These are phyloP conservation scores for Hypoxylon fragiforme DNA, from an alignment of 495 filamentous ascomycete species.

Conservation along the genomic window DNA sequence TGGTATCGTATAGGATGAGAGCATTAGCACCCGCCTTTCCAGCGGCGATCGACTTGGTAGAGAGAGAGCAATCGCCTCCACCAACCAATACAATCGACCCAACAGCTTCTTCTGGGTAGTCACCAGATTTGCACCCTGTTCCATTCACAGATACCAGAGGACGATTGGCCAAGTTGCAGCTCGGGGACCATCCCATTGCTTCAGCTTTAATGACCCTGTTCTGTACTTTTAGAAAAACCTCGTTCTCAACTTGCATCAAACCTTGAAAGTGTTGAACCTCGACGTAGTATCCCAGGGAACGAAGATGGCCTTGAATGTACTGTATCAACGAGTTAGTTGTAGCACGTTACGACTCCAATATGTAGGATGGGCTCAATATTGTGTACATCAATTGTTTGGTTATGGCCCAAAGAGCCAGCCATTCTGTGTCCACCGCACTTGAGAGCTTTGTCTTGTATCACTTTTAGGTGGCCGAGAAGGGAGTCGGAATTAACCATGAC, in stretches of 20 bases:
- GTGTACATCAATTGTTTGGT: conserved; percentile 17
- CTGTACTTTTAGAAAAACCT: conserved; percentile 5
- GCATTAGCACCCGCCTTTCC: conserved; percentile 54
- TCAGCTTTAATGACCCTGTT: neutral
- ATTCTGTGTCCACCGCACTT: conserved; percentile 4
- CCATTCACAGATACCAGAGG: conserved; percentile 9
- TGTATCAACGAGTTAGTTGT: neutral
- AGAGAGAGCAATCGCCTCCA: conserved; percentile 58
- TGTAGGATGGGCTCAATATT: too few species aligned
- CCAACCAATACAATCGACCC: conserved; percentile 58
- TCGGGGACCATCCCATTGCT: conserved; percentile 22
- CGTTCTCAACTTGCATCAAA: neutral
- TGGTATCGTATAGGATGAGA: conserved; percentile 60
- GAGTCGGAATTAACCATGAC: conserved; percentile 6
- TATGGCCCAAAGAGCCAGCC: conserved; percentile 18
- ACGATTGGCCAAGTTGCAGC: neutral
- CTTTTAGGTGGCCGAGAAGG: conserved; percentile 10
- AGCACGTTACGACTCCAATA: neutral
- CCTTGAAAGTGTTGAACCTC: conserved; percentile 19
- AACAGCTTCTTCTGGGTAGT: conserved; percentile 52
- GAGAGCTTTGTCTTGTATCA: conserved; percentile 9
- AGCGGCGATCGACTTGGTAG: conserved; percentile 55
- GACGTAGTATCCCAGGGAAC: conserved; percentile 20
- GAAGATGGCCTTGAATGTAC: conserved; percentile 21
- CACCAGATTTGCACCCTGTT: conserved; percentile 24